Conservation (phyloP, 1,284 basidiomycete species). For the Inonotus hispidus region DNA sequence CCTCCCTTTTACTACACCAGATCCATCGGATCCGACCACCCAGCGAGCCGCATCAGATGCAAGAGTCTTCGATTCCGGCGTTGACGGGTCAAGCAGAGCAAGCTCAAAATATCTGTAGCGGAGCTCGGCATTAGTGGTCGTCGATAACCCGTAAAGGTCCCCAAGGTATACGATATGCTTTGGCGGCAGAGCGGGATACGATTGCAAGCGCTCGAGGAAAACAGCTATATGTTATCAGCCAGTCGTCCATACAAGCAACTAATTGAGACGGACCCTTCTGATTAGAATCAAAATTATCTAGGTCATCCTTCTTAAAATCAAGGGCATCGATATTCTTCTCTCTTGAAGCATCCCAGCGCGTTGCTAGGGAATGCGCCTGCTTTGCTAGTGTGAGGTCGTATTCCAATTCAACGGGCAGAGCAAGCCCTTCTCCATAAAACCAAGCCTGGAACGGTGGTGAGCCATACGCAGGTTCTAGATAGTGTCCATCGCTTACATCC, state of each 20-base stretch:
- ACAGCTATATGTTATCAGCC: constrained; percentile 41
- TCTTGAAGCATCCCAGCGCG: constrained; percentile 72
- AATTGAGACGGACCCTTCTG: constrained; percentile 46
- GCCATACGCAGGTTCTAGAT: background rate
- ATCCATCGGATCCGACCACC: constrained; percentile 61
- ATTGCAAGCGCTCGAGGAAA: constrained; percentile 68
- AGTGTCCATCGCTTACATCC: constrained; percentile 46
- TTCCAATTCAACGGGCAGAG: constrained; percentile 75
- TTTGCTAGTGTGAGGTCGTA: constrained; percentile 82
- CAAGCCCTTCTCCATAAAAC: constrained; percentile 79
- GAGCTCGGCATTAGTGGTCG: constrained; percentile 64
- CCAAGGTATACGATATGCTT: constrained; percentile 53
- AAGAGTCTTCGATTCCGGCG: constrained; percentile 41
- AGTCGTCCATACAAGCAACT: background rate
- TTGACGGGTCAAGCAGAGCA: constrained; percentile 43
- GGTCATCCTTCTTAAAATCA: constrained; percentile 47
- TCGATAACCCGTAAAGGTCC: constrained; percentile 45
- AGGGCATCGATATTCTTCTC: constrained; percentile 39
- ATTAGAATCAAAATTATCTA: constrained; percentile 58
- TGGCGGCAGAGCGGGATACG: constrained; percentile 44
- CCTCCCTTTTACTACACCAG: constrained; percentile 59
- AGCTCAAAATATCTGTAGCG: constrained; percentile 67
- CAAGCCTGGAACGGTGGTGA: constrained; percentile 51
- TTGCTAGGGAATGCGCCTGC: constrained; percentile 66
- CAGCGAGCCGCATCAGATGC: constrained; percentile 53